Percentiles rank a stretch among this genome's conserved stretches.
phyloP scores from a whole-genome alignment of 495 filamentous ascomycete genomes.

The Filosporella fistucella region DNA sequence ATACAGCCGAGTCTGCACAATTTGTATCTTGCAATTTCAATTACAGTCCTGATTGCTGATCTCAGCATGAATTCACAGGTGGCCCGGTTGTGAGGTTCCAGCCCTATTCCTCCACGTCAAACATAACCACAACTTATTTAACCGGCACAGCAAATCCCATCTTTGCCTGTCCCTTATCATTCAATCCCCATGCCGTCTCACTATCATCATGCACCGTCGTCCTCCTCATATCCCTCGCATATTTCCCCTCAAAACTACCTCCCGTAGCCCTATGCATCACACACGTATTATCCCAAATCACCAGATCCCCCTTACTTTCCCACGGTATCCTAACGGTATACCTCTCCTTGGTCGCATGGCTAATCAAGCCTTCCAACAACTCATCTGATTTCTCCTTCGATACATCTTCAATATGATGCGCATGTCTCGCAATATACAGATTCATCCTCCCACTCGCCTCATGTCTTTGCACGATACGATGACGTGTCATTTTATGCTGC shows the following conservation, averaged over 20 bases:
- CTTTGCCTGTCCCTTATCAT: no score
- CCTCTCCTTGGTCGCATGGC: conserved; percentile 44
- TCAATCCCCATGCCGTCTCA: conserved; percentile 4
- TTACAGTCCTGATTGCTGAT: no score
- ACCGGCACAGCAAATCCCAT: no score
- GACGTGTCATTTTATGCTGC: conserved; percentile 39
- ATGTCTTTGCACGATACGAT: conserved; percentile 46
- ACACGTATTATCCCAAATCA: conserved; percentile 58
- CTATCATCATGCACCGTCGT: conserved; percentile 9
- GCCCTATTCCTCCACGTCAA: no score
- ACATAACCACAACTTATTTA: no score
- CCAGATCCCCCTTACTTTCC: conserved; percentile 42
- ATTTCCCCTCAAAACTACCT: conserved; percentile 31
- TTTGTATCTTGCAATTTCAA: no score
- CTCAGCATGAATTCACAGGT: no score
- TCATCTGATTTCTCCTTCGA: conserved; percentile 28
- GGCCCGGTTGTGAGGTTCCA: no score
- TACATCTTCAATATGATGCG: conserved; percentile 51
- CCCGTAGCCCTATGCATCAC: conserved; percentile 50
- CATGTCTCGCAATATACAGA: conserved; percentile 49
- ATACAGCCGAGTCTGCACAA: no score
- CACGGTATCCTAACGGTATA: conserved; percentile 44
- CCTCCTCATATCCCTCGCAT: conserved; percentile 9
- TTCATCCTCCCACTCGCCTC: conserved; percentile 49
- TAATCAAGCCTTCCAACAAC: conserved; percentile 39